Conservation (phyloP, 495 filamentous ascomycete genomes). For the Trichocladium antarcticum region DNA sequence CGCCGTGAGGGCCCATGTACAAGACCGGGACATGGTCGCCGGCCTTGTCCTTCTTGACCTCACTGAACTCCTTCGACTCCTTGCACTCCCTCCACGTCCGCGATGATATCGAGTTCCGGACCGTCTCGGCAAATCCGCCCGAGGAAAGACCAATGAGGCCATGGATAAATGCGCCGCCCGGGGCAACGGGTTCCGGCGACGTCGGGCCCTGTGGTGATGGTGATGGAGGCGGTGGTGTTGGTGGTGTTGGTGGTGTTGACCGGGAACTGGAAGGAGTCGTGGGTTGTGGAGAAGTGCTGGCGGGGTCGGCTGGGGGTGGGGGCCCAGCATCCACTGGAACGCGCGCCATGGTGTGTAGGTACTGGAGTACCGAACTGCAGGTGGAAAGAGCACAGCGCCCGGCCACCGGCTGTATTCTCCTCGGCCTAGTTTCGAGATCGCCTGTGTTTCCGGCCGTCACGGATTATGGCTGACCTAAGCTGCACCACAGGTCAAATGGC, state of each 20-base stretch:
- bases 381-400: too few relatives aligned
- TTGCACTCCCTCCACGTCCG: constrained; percentile 1
- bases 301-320: background rate
- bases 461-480: too few relatives aligned
- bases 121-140: constrained; percentile 5
- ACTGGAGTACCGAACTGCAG: too few relatives aligned
- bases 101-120: constrained; percentile 15
- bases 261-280: too few relatives aligned
- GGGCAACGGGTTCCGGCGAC: background rate
- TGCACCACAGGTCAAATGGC: too few relatives aligned
- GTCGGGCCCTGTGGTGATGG: background rate
- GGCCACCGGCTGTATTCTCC: too few relatives aligned
- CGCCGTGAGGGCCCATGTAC: background rate
- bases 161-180: constrained; percentile 2
- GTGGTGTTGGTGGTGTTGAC: too few relatives aligned
- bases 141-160: constrained; percentile 4
- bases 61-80: background rate
- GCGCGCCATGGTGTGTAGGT: too few relatives aligned
- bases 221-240: background rate
- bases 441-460: too few relatives aligned
- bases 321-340: background rate
- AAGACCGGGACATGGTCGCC: background rate
- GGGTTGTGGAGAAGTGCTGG: background rate
- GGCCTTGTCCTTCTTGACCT: background rate
- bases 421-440: too few relatives aligned